These are phyloP conservation scores for Erythrophleum fordii DNA, from an alignment of 306 rosid genomes.

Conservation along the genomic window DNA sequence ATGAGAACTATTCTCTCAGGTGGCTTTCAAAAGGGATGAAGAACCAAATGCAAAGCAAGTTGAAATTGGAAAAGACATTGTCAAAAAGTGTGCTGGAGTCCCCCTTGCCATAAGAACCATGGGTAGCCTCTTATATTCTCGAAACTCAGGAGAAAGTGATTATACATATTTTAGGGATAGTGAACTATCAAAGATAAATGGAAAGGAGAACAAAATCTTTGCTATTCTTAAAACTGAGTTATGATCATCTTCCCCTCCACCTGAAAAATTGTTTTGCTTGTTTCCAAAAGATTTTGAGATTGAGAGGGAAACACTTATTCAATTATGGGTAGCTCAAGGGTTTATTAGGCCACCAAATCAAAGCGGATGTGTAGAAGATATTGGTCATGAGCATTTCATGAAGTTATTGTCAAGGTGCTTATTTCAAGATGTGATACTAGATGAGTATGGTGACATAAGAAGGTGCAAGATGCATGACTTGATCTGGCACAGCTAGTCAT, in stretches of 20 bases:
- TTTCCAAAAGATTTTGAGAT: conserved; percentile 31
- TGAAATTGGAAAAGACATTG: neutral
- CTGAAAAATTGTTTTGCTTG: conserved; percentile 32
- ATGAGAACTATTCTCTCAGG: neutral
- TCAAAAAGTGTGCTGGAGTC: neutral
- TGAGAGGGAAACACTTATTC: neutral
- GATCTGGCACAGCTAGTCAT: neutral
- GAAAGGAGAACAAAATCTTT: neutral
- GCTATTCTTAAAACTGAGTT: neutral
- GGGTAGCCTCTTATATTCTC: neutral
- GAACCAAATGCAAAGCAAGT: neutral
- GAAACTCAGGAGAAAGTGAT: neutral
- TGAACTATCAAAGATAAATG: neutral
- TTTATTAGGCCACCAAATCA: neutral
- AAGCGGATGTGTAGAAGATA: neutral
- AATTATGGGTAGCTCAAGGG: conserved; percentile 13
- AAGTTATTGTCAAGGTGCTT: neutral
- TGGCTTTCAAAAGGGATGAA: neutral
- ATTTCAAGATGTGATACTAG: neutral
- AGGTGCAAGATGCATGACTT: conserved; percentile 28
- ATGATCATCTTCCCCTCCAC: neutral
- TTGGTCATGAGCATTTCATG: conserved; percentile 25
- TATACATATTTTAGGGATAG: neutral
- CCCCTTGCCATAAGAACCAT: neutral
- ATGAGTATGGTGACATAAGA: neutral